These are phyloP conservation scores for Gracilariopsis chorda DNA, from an alignment of 23 red algal genomes.

Conservation along the genomic window DNA sequence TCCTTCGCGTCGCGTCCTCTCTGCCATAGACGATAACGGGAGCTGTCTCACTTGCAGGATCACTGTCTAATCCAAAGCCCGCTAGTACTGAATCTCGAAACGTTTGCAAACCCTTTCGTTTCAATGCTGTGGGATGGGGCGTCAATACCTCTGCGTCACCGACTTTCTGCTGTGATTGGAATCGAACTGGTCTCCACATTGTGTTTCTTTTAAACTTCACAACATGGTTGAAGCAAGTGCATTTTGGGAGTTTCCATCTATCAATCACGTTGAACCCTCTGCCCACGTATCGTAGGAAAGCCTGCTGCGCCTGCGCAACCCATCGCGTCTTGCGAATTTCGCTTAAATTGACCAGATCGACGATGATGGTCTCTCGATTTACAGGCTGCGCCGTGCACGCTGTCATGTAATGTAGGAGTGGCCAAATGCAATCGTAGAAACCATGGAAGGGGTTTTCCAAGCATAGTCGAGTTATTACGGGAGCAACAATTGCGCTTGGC, in stretches of 20 bases:
- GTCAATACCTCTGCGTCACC: neutral
- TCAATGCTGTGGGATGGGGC: slow-evolving; percentile 32
- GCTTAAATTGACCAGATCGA: neutral
- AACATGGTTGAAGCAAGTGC: neutral
- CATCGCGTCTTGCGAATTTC: neutral
- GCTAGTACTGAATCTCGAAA: slow-evolving; percentile 6
- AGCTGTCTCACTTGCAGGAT: neutral
- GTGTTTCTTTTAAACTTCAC: slow-evolving; percentile 33
- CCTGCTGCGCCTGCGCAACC: slow-evolving; percentile 19
- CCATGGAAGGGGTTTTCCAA: slow-evolving; percentile 36
- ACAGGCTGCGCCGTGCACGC: neutral
- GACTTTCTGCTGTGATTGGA: neutral
- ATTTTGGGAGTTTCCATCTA: neutral
- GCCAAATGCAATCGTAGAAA: slow-evolving; percentile 52
- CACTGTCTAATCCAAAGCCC: neutral
- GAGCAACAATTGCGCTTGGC: neutral
- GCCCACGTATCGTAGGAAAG: neutral
- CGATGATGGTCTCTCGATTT: neutral
- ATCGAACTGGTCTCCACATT: slow-evolving; percentile 31
- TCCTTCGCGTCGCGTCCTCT: slow-evolving; percentile 1
- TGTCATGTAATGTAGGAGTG: slow-evolving; percentile 32
- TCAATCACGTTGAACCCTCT: neutral
- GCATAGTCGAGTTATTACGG: neutral
- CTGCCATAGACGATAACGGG: slow-evolving; percentile 14
- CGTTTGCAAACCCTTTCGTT: neutral